Conservation (phyloP, 352 stramenopile genomes). For the Pythium periplocum region DNA sequence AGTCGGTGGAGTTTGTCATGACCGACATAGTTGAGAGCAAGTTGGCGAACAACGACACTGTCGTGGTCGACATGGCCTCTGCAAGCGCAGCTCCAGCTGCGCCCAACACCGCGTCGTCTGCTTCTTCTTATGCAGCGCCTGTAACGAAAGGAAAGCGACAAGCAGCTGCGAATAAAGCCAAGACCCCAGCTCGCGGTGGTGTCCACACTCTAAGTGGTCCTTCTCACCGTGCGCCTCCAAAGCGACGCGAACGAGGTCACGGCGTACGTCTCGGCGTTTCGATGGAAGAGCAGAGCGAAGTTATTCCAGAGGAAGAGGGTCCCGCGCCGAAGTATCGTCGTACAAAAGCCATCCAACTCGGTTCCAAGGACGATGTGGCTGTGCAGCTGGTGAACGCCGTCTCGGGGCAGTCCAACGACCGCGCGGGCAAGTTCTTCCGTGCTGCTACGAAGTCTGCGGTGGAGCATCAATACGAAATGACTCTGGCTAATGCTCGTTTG, state of each 20-base stretch:
- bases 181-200: constrained; percentile 17
- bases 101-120: constrained; percentile 16
- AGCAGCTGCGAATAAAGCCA: constrained; percentile 4
- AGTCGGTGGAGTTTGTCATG: constrained; percentile 25
- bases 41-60: constrained; percentile 62
- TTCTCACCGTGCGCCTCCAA: not conserved
- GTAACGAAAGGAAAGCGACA: constrained; percentile 10
- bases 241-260: constrained; percentile 33
- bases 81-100: constrained; percentile 11
- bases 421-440: constrained; percentile 74
- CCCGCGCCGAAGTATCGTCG: constrained; percentile 42
- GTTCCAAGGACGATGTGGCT: constrained; percentile 76
- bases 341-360: constrained; percentile 48
- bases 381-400: constrained; percentile 59
- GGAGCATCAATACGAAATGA: constrained; percentile 76
- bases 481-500: constrained; percentile 63
- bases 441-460: constrained; percentile 69
- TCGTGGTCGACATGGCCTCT: constrained; percentile 40
- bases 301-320: constrained; percentile 11
- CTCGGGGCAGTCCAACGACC: constrained; percentile 42
- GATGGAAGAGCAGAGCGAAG: constrained; percentile 22
- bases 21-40: constrained; percentile 37
- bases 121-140: not conserved
- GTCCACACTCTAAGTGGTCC: constrained; percentile 47
- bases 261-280: constrained; percentile 55